phyloP scores from a whole-genome alignment of 2,329 filamentous ascomycete species.

The Beauveria asiatica region DNA sequence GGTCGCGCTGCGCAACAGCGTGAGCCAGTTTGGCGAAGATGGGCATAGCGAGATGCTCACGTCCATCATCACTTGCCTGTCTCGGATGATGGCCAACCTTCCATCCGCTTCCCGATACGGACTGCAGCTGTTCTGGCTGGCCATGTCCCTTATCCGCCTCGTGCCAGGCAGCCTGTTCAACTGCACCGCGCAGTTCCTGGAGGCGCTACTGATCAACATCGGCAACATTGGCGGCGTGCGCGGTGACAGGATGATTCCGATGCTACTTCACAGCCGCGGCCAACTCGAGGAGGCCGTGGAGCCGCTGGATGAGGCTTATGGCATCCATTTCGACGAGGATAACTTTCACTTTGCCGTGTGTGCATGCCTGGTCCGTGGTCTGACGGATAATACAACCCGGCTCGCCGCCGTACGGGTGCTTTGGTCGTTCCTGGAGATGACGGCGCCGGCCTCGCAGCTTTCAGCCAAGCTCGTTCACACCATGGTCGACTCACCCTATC shows the following conservation, averaged over 20 bases:
- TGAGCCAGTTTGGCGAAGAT: slow-evolving; percentile 56
- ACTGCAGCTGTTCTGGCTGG: slow-evolving; percentile 62
- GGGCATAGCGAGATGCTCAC: slow-evolving; percentile 60
- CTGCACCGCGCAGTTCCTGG: slow-evolving; percentile 55
- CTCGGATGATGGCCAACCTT: slow-evolving; percentile 64
- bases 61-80: slow-evolving; percentile 57
- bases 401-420: slow-evolving; percentile 51
- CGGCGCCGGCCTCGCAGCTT: slow-evolving; percentile 12
- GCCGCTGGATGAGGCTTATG: slow-evolving; percentile 56
- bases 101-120: slow-evolving; percentile 59
- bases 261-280: slow-evolving; percentile 51
- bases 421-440: slow-evolving; percentile 46
- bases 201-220: slow-evolving; percentile 57
- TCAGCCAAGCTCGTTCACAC: slow-evolving; percentile 17
- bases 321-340: slow-evolving; percentile 54
- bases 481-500: slow-evolving; percentile 44
- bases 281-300: slow-evolving; percentile 55
- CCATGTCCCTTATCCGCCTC: slow-evolving; percentile 56
- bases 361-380: slow-evolving; percentile 54
- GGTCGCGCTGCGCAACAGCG: slow-evolving; percentile 56
- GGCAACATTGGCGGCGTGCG: slow-evolving; percentile 51
- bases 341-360: slow-evolving; percentile 61
- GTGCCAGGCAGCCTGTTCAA: slow-evolving; percentile 57
- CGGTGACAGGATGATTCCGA: slow-evolving; percentile 49
- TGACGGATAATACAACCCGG: slow-evolving; percentile 54